Conservation (phyloP, 2,329 filamentous ascomycete genomes). For the Pestalotiopsis sp. region DNA sequence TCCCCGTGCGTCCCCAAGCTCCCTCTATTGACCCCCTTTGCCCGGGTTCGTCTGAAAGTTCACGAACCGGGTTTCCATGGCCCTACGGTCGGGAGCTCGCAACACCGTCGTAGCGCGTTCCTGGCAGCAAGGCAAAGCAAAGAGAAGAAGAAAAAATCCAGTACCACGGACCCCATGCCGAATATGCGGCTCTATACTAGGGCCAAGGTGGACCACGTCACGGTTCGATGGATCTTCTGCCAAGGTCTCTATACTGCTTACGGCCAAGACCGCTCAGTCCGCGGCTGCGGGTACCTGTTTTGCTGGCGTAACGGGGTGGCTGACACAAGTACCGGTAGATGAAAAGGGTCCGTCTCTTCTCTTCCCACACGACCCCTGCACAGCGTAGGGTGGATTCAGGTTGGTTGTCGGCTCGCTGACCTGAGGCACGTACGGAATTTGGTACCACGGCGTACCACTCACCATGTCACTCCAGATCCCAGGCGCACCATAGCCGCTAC, state of each 20-base stretch:
- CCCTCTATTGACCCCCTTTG: no score
- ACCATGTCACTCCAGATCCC: background rate
- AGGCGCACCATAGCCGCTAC: background rate
- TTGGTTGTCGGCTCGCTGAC: background rate
- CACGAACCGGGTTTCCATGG: no score
- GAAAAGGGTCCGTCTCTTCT: background rate
- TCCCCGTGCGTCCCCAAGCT: no score
- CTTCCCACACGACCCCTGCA: background rate
- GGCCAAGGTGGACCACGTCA: background rate
- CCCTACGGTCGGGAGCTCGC: no score
- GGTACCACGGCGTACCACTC: background rate
- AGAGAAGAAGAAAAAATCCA: background rate
- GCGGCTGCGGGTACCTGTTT: background rate
- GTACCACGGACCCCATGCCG: background rate
- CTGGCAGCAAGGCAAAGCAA: no score
- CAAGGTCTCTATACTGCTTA: background rate
- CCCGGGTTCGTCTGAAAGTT: no score
- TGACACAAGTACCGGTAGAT: background rate
- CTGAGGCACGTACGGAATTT: background rate
- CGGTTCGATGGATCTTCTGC: background rate
- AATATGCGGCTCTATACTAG: background rate
- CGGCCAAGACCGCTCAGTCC: background rate
- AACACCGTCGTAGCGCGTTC: no score
- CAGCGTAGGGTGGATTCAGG: background rate
- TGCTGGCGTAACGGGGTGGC: background rate